These are phyloP conservation scores for Lentinula sp. DNA, from an alignment of 768 basidiomycete genomes.

Conservation along the genomic window DNA sequence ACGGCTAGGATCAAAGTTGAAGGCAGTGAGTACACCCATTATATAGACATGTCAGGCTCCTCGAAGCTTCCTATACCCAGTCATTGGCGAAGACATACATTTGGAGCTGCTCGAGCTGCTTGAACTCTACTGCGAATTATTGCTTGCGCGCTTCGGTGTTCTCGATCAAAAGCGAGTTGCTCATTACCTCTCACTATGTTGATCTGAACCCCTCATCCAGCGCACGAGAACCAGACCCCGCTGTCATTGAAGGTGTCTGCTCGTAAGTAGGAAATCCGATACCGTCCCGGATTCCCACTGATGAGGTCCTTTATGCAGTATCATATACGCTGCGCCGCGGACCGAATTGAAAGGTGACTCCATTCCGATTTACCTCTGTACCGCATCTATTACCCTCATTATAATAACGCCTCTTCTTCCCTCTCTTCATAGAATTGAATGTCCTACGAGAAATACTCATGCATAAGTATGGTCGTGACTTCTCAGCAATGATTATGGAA, in stretches of 20 bases:
- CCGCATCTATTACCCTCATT: background rate
- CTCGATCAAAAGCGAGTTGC: conserved; percentile 77
- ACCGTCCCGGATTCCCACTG: background rate
- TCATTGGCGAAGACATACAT: conserved; percentile 82
- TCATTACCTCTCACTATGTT: background rate
- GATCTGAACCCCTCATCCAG: conserved; percentile 8
- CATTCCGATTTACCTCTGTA: background rate
- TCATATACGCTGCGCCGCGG: conserved; percentile 88
- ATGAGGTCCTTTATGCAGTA: conserved; percentile 26
- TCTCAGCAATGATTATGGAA: conserved; percentile 79
- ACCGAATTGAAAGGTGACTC: conserved; percentile 79
- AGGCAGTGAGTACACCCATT: conserved; percentile 44
- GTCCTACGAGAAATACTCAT: conserved; percentile 88
- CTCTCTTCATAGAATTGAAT: conserved; percentile 62
- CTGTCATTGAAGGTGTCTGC: conserved; percentile 80
- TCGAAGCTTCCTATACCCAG: conserved; percentile 24
- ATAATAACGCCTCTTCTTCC: background rate
- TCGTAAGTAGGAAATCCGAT: conserved; percentile 13
- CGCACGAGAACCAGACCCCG: conserved; percentile 78
- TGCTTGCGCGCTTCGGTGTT: conserved; percentile 86
- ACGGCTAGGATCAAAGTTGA: conserved; percentile 84
- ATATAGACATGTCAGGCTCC: background rate
- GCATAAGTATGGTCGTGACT: conserved; percentile 94
- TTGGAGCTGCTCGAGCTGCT: conserved; percentile 87
- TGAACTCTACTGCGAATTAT: conserved; percentile 92